Evolutionary conservation across 805 yeast genomes (phyloP), one percentile per base, ranked within the genome.

Genomic region (Yamadazyma philogaea): DNA sequence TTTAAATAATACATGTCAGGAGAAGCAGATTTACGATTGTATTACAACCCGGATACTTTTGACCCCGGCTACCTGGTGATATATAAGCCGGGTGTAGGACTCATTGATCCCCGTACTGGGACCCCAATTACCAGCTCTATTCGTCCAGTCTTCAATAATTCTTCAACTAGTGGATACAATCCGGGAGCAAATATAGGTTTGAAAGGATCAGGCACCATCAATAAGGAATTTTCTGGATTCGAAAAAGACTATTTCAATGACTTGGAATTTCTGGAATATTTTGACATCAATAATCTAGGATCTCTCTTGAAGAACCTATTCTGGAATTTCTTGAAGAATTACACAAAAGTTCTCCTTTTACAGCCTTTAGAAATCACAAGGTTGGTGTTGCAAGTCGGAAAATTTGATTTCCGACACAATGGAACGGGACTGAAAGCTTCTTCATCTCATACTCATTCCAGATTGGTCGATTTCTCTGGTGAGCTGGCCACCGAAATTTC

Each of bases 321-420:
- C 18, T 70, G 75, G 57, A 79, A 84, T 34, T 79, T 87, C 47
- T 54, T 81, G 39, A 78, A 79, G 49, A 83, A 81, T 49, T 91
- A 93, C 65, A 61, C 79, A 42, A 81, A 80, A 46, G 79, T 82
- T 34, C 60, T 88, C 24, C 57, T 86, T 7, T 77, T 87, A 15
- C 97, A 93, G 62, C 98, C 99, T 1, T 82, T 90, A 61, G 97
- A 91, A 52, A 84, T 87, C 14, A 78, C 86, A 4, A 73, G 91
- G 42, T 71, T 87, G 50, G 69, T 90, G 20, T 64, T 89, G 43
- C 98, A 93, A 61, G 84, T 87, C 11, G 95, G 95, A 3, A 77
- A 75, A 24, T 82, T 84, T 56, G 61, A 65, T 20, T 53, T 57
- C 40, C 40, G 43, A 10, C 40, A 33, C n/a, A 33, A 41, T 34